Percentiles rank a stretch among this genome's conserved stretches.
Conservation (phyloP, 768 basidiomycete genomes). For the Tulasnella sp. region DNA sequence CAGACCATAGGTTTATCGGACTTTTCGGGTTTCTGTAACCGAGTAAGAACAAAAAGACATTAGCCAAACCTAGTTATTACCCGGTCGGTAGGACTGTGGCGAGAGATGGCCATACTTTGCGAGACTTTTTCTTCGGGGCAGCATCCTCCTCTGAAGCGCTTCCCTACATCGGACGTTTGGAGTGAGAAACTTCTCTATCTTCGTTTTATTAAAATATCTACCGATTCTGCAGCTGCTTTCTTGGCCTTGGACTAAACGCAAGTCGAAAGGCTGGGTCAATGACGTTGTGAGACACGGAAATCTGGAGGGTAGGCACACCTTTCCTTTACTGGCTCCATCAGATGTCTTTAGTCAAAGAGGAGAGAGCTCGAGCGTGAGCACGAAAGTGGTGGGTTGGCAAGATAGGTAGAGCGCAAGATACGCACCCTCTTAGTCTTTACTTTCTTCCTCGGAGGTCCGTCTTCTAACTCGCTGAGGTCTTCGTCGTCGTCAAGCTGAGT, state of each 20-base stretch:
- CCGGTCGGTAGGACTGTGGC: too few relatives aligned
- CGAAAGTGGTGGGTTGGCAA: neutral
- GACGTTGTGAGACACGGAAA: neutral
- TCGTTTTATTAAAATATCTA: neutral
- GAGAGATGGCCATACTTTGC: neutral
- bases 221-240: neutral
- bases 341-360: neutral
- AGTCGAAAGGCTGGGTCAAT: neutral
- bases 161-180: neutral
- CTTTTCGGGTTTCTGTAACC: slow-evolving; percentile 22
- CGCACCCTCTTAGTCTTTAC: neutral
- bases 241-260: neutral
- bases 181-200: neutral
- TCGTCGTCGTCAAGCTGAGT: slow-evolving; percentile 33
- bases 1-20: neutral
- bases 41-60: neutral
- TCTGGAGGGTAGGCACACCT: slow-evolving; percentile 15
- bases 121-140: neutral
- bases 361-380: neutral
- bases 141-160: slow-evolving; percentile 29
- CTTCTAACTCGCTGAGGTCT: slow-evolving; percentile 47
- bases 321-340: neutral
- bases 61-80: too few relatives aligned
- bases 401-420: too few relatives aligned
- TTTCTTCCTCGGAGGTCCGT: slow-evolving; percentile 41